Evolutionary conservation across 2,329 filamentous ascomycete genomes (phyloP), one percentile per base, ranked within the genome.

Genomic region (Ceratocystis albifundus): DNA sequence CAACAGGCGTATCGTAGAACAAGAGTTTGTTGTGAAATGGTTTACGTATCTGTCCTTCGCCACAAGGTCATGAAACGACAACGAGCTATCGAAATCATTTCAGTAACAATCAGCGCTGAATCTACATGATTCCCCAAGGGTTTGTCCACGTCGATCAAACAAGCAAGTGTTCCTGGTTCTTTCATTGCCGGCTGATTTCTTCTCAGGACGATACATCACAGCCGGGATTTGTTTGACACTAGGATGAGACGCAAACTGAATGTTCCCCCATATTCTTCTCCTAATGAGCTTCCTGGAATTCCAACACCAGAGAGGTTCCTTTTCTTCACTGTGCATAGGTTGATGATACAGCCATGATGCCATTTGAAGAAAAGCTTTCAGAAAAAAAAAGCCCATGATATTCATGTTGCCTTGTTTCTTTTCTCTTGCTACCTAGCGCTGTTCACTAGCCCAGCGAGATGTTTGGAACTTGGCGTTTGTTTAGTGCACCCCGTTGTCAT

Each of bases 1-100:
- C 28, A 50, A 57, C 66, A 65, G 66, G 64, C 64, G 66, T 68
- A 68, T 63, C 63, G 66, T 61, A 68, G 66, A 68, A 66, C 63
- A 68, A 36, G 55, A 61, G 64, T 66, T 64, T 62, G 66, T 66
- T 63, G 62, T 63, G 66, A 66, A 67, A 64, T 68, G 66, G 64
- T 50, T 64, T 63, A 57, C 41, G 32, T 64, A 10, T 57, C 36
- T 53, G 12, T 55, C 45, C 55, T 61, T 67, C 28, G 55, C 64
- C 62, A 65, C 17, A 65, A 67, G 28, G 61, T 30, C 62, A 61
- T 59, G 53, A 48, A 46, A 53, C 62, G 57, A 25, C 55, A 59
- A 20, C 50, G 45, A 45, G 30, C 44, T 46, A 28, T 57, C 50
- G 22, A 41, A 41, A 46, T 61, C 53, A 65, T 65, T 65, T 65